Evolutionary conservation across 495 filamentous ascomycete species (phyloP), one percentile per base, ranked within the genome.

Genomic region (Aspergillus cristatus): DNA sequence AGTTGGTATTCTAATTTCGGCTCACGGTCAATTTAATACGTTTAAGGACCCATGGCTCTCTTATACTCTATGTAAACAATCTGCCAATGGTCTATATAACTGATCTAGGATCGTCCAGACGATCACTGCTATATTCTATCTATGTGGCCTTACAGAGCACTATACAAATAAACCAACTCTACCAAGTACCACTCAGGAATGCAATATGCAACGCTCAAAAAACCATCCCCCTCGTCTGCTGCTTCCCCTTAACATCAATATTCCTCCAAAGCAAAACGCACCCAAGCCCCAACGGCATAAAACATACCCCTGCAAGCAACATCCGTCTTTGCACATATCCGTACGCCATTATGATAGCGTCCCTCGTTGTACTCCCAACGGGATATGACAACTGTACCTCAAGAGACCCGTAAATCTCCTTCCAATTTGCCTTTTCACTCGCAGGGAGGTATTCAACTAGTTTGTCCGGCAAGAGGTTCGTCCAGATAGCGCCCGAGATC

Each of bases 401-500:
- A 12, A 84, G 40, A 18, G 55, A 53, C 14, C 55, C 62, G 47
- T 79, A 82, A 42, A 84, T 84, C 14, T 6, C 25, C 2, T 58
- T 30, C 2, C 66, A 40, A 31, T 78, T 50, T 0, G 25, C 37
- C 33, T 54, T 43, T 2, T 40, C 48, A 5, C 47, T 61, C 14
- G 46, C 55, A 1, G 84, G 84, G 0, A 90, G 68, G 41, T 75
- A 65, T 22, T 63, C 32, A 18, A 45, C 37, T 8, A 90, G 65
- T 7, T 61, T 60, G 1, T 42, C 32, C 8, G 70, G 73, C 51
- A 84, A 75, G 18, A 71, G 65, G 43, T 71, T 67, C 2, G 71
- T 77, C 74, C 80, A 88, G 43, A 90, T 78, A 29, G 79, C 81
- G 0, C 65, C 65, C 6, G 75, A 68, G 13, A 90, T 60, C 4